phyloP scores from a whole-genome alignment of 352 stramenopile genomes.

The Peronospora belbahrii region DNA sequence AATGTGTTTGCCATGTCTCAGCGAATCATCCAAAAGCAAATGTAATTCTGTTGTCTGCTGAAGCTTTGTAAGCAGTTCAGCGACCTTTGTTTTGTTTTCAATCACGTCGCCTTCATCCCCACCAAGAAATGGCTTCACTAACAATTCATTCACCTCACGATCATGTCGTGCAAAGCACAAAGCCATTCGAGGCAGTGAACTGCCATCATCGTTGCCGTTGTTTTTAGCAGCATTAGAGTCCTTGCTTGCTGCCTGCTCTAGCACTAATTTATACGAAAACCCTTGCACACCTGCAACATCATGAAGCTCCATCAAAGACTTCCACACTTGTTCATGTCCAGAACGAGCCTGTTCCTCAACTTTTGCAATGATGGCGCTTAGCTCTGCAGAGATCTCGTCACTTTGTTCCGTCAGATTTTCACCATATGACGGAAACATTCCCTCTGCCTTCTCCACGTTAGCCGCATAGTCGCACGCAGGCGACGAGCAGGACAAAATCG shows the following conservation, averaged over 20 bases:
- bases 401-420: background rate
- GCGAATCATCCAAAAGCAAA: slow-evolving; percentile 68
- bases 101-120: slow-evolving; percentile 47
- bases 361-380: slow-evolving; percentile 17
- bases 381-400: slow-evolving; percentile 6
- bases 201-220: background rate
- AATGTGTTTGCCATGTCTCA: slow-evolving; percentile 17
- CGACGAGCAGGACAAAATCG: slow-evolving; percentile 59
- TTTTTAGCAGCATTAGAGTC: slow-evolving; percentile 7
- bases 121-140: slow-evolving; percentile 61
- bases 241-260: slow-evolving; percentile 21
- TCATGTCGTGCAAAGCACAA: slow-evolving; percentile 56
- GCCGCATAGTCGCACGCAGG: slow-evolving; percentile 61
- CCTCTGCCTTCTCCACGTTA: slow-evolving; percentile 83
- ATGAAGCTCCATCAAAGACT: slow-evolving; percentile 27
- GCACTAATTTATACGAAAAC: slow-evolving; percentile 31
- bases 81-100: slow-evolving; percentile 16
- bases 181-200: slow-evolving; percentile 15
- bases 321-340: slow-evolving; percentile 22
- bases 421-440: slow-evolving; percentile 16
- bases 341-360: slow-evolving; percentile 11
- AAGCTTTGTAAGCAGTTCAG: slow-evolving; percentile 15
- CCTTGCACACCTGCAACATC: slow-evolving; percentile 7
- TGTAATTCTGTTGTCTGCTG: slow-evolving; percentile 20
- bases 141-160: slow-evolving; percentile 58